Base-by-base conservation (phyloP, 2,329 filamentous ascomycete genomes). In the Zymoseptoria ardabiliae region DNA sequence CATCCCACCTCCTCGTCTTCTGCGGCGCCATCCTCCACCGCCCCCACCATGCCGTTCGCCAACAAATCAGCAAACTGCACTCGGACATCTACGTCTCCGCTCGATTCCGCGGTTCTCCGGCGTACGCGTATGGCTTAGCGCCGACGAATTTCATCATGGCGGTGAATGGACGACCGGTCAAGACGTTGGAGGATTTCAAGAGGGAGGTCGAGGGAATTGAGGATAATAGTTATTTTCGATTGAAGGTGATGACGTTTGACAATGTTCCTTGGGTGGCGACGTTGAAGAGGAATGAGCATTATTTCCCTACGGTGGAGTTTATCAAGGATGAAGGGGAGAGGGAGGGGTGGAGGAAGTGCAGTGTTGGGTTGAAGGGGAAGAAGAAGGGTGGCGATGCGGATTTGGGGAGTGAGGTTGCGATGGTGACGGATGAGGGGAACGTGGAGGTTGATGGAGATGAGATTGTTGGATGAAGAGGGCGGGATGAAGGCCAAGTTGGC, bases 201-300 rank as follows among this genome's bases (percentile, higher is more conserved):
- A 79, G 80, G 23, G 89, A 91, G 64, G 91, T 95, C 19, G 85
- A 88, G 67, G 87, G 89, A 74, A 97, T 99, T 68, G 89, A 90
- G 0, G 91, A 99, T 69, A 99, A 99, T 71, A 96, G 91, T 1
- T 99, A 99, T 76, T 99, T 99, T 85, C 87, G 94, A 19, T 81
- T 99, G 56, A 92, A 93, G 74, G 91, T 94, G n/a, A 91, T 97
- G 74, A 97, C 94, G 0, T 99, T 99, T 71, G 94, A 99, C 74
- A 96, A 95, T 70, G 91, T 99, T 9, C 93, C 93, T 3, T 99
- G 94, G 91, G 91, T 99, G n/a, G 90, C 95, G 48, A 99, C 94
- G 8, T 96, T 99, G 90, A 99, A 99, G 85, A 97, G 97, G 83
- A 97, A 97, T 68, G 93, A 99, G 72, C 94, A 99, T 75, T 99